Evolutionary conservation across 2,329 filamentous ascomycete species (phyloP).

Genomic region (Nemania diffusa): DNA sequence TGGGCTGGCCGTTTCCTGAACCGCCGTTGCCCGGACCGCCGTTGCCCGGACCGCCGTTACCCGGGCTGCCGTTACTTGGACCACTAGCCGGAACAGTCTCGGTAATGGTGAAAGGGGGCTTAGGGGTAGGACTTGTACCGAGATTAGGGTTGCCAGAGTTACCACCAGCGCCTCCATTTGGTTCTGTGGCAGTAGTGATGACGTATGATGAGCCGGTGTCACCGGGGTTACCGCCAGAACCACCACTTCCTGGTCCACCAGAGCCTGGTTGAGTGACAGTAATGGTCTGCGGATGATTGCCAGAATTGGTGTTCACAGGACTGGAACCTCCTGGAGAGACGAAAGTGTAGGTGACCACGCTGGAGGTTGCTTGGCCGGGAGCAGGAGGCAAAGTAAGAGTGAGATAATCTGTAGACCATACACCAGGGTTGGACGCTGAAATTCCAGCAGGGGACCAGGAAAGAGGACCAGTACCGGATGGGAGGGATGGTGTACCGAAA

Average conservation of each 20-base stretch:
- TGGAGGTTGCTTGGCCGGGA: slow-evolving; percentile 37
- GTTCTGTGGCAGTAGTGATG: neutral
- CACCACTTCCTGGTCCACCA: slow-evolving; percentile 20
- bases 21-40: slow-evolving; percentile 19
- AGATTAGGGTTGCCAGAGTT: slow-evolving; percentile 13
- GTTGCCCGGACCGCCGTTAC: slow-evolving; percentile 13
- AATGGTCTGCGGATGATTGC: slow-evolving; percentile 25
- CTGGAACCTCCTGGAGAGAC: slow-evolving; percentile 37
- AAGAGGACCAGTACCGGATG: slow-evolving; percentile 37
- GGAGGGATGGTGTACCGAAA: slow-evolving; percentile 34
- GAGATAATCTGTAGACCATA: slow-evolving; percentile 46
- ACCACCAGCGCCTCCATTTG: slow-evolving; percentile 17
- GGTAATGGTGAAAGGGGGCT: slow-evolving; percentile 22
- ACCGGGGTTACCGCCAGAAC: neutral
- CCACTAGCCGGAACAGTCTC: slow-evolving; percentile 25
- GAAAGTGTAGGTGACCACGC: slow-evolving; percentile 43
- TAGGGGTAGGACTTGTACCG: slow-evolving; percentile 21
- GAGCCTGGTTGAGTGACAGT: slow-evolving; percentile 31
- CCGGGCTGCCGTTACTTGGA: slow-evolving; percentile 3
- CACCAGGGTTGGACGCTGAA: slow-evolving; percentile 32
- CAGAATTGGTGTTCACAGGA: slow-evolving; percentile 22
- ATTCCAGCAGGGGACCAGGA: slow-evolving; percentile 41
- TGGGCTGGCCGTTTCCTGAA: slow-evolving; percentile 14
- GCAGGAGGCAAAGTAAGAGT: slow-evolving; percentile 44
- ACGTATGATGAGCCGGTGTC: neutral